A percentile compares a stretch with the other conserved stretches of the same genome.
phyloP scores from a whole-genome alignment of 352 stramenopile genomes.

The Pythium utonaiense region DNA sequence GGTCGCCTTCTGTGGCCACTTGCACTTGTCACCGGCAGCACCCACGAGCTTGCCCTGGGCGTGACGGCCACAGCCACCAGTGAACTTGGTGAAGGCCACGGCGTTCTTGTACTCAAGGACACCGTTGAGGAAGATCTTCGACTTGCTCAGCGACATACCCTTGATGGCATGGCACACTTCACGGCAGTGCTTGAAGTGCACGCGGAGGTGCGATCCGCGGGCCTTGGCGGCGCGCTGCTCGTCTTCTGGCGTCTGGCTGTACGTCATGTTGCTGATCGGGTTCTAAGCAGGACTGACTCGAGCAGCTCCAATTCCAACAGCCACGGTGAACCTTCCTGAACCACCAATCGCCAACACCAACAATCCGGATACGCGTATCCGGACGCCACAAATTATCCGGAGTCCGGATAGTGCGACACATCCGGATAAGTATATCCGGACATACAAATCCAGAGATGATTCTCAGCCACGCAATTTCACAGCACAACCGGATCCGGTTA shows the following conservation, averaged over 20 bases:
- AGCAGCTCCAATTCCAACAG: not conserved
- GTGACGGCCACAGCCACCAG: constrained; percentile 97
- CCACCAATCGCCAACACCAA: constrained; percentile 50
- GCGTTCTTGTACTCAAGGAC: constrained; percentile 97
- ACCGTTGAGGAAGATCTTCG: constrained; percentile 94
- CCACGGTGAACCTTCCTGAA: constrained; percentile 31
- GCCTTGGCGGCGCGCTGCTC: constrained; percentile 91
- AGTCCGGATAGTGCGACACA: constrained; percentile 1
- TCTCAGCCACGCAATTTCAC: not conserved
- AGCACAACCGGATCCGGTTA: constrained; percentile 12
- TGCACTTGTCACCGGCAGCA: constrained; percentile 95
- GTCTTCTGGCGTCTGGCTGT: constrained; percentile 91
- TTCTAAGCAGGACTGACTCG: constrained; percentile 45
- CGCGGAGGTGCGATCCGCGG: constrained; percentile 94
- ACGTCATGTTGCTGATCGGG: constrained; percentile 82
- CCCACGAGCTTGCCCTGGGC: constrained; percentile 95
- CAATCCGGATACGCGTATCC: constrained; percentile 25
- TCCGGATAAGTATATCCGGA: constrained; percentile 9
- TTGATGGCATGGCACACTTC: constrained; percentile 98
- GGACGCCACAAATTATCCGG: constrained; percentile 18
- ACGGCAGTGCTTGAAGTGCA: constrained; percentile 99
- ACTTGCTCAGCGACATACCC: constrained; percentile 95
- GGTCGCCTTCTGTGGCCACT: constrained; percentile 98
- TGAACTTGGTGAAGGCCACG: constrained; percentile 99
- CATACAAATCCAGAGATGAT: constrained; percentile 16